A percentile compares a stretch with the other conserved stretches of the same genome.
Evolutionary conservation across 78 protist species (phyloP).

Genomic region (Dictyostelium intermedium): DNA sequence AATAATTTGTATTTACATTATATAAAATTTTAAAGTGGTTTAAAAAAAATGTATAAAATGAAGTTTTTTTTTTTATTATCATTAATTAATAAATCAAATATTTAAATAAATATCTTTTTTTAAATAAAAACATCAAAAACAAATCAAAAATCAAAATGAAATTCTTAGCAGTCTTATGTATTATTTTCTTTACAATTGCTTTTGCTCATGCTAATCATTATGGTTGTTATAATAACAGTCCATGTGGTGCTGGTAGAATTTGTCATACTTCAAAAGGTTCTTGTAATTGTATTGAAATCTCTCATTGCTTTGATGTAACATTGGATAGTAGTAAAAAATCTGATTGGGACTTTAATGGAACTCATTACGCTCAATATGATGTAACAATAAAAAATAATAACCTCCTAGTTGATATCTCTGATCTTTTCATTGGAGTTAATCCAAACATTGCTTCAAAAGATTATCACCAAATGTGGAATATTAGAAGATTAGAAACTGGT

Average conservation of each 20-base stretch:
- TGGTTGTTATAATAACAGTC: neutral
- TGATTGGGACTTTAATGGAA: neutral
- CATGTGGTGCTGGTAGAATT: conserved; percentile 31
- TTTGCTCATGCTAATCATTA: neutral
- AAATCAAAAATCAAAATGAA: neutral
- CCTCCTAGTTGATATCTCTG: neutral
- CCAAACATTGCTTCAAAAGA: neutral
- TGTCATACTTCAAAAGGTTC: neutral
- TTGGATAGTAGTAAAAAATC: neutral
- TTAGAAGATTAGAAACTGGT: neutral
- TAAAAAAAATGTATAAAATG: too few relatives aligned
- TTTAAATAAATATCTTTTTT: neutral
- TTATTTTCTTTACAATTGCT: neutral
- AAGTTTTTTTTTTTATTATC: too few relatives aligned
- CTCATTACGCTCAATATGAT: conserved; percentile 5
- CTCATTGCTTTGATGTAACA: conserved; percentile 7
- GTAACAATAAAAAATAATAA: neutral
- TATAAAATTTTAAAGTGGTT: too few relatives aligned
- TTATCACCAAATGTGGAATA: conserved; percentile 8
- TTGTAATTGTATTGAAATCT: neutral
- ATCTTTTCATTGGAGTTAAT: conserved; percentile 14
- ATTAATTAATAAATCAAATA: neutral
- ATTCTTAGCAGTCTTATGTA: neutral
- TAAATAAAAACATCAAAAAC: neutral
- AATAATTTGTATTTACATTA: too few relatives aligned